Evolutionary conservation across 352 stramenopile species (phyloP), one percentile per base, ranked within the genome.

Genomic region (Peronosclerospora sorghi): DNA sequence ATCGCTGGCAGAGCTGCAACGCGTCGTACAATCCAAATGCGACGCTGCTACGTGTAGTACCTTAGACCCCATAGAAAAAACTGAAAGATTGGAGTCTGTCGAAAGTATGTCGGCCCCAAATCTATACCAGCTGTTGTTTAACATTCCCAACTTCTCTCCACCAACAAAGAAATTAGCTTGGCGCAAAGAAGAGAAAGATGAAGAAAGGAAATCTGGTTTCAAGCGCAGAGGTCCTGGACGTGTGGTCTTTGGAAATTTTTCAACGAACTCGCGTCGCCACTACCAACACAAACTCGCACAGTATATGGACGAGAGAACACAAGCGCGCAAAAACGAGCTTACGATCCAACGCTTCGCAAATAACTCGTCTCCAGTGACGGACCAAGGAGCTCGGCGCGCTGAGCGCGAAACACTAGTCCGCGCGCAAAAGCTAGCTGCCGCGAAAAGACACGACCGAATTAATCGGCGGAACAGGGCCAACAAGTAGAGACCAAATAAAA

Each of bases 391-490:
- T 24, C 73, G 74, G 39, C 70, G 62, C 14, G 56, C 72, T 10
- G 77, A 88, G 39, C 59, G 65, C 14, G 80, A 89, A n/a, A 77
- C 76, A 1, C 49, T 81, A 29, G 58, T 47, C 6, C 74, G 80
- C 14, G 74, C 69, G 4, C 53, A 77, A 30, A 82, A 80, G 40
- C 58, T 92, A 8, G 64, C 71, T 34, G 58, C 73, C 2, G 80
- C 88, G 51, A 86, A 81, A 52, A 67, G 80, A 35, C 77, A 92
- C 50, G 80, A 89, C 45, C 62, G 68, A 27, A 84, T 89, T 46
- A 90, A 88, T 43, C 48, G 59, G 9, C 65, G 77, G 18, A 81
- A 51, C 37, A 91, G 87, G 50, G 48, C 68, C 8, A 54, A 55
- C 5, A 61, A 56, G 32, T 76, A 56, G 28, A 19, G 30, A n/a